Evolutionary conservation across 495 filamentous ascomycete genomes (phyloP).

Genomic region (Penicillium psychrofluorescens): DNA sequence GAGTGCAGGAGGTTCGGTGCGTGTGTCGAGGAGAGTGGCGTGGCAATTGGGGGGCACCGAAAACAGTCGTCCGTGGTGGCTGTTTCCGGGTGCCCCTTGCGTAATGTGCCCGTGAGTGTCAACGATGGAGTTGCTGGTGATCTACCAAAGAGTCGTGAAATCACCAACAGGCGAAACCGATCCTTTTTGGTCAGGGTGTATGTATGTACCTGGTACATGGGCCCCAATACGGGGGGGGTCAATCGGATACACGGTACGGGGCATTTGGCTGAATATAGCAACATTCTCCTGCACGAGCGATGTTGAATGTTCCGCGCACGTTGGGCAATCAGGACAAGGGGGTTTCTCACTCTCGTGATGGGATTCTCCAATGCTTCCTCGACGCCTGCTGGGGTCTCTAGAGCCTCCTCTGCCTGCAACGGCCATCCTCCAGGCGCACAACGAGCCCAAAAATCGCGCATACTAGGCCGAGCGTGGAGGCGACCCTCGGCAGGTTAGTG

Average conservation of each 20-base stretch:
- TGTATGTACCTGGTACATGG: too few species aligned
- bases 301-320: too few species aligned
- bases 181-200: too few species aligned
- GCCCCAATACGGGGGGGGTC: neutral
- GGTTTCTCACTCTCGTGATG: neutral
- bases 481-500: slow-evolving; percentile 8
- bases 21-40: slow-evolving; percentile 5
- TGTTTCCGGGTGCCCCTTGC: too few species aligned
- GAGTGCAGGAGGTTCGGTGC: slow-evolving; percentile 20
- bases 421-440: neutral
- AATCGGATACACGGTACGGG: slow-evolving; percentile 4
- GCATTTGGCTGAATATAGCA: slow-evolving; percentile 9
- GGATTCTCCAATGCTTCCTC: too few species aligned
- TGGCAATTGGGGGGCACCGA: slow-evolving; percentile 4
- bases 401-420: too few species aligned
- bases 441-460: slow-evolving; percentile 23
- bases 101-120: neutral
- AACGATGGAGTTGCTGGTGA: neutral
- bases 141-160: too few species aligned
- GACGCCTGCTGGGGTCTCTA: too few species aligned
- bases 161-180: too few species aligned
- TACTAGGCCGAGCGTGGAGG: slow-evolving; percentile 13
- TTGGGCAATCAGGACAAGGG: neutral
- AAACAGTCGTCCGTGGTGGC: too few species aligned
- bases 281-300: slow-evolving; percentile 17